These are phyloP conservation scores for Penicillium angulare DNA, from an alignment of 495 filamentous ascomycete species.

Conservation along the genomic window DNA sequence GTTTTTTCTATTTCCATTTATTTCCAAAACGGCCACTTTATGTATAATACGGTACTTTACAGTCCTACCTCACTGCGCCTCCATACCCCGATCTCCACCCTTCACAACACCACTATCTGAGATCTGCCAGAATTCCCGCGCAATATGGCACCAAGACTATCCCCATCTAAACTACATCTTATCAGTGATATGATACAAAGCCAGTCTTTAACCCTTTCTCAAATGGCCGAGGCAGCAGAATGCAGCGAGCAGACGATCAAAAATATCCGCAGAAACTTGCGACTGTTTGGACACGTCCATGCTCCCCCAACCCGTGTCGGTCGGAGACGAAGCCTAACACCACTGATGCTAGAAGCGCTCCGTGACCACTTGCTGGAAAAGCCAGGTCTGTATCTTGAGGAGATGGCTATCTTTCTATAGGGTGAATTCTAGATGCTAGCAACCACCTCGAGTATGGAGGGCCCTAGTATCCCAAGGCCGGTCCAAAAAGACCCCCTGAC, in stretches of 20 bases:
- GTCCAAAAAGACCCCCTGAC: slow-evolving; percentile 20
- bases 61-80: too few species aligned
- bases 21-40: too few species aligned
- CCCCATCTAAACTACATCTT: background rate
- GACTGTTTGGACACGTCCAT: slow-evolving; percentile 18
- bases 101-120: too few species aligned
- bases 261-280: slow-evolving; percentile 25
- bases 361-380: slow-evolving; percentile 1
- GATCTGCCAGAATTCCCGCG: too few species aligned
- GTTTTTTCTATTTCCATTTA: too few species aligned
- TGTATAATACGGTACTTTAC: too few species aligned
- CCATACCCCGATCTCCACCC: too few species aligned
- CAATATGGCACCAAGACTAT: slow-evolving; percentile 14
- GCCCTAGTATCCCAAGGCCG: slow-evolving; percentile 14
- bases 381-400: slow-evolving; percentile 14
- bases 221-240: background rate
- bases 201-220: slow-evolving; percentile 3
- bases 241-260: slow-evolving; percentile 8
- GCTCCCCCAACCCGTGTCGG: slow-evolving; percentile 11
- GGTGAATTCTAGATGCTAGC: slow-evolving; percentile 18
- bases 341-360: slow-evolving; percentile 20
- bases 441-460: slow-evolving; percentile 11
- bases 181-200: slow-evolving; percentile 4
- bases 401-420: slow-evolving; percentile 15
- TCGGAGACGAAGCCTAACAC: slow-evolving; percentile 18